Evolutionary conservation across 2,329 filamentous ascomycete genomes (phyloP).

Genomic region (Aspergillus ochraceus): DNA sequence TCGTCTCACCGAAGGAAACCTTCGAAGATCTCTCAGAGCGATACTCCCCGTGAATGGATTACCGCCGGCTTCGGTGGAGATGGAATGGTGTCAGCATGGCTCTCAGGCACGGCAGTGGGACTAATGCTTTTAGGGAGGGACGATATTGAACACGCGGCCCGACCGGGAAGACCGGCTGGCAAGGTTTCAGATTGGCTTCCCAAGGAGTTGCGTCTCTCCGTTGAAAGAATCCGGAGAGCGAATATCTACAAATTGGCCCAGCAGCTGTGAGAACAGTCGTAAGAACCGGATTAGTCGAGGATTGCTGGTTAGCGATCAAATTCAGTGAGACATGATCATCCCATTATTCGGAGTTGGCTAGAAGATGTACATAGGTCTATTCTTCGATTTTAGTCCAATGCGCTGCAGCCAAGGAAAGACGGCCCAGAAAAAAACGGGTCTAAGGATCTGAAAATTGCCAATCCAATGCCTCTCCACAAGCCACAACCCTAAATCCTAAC

Average conservation of each 20-base stretch:
- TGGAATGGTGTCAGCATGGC: constrained; percentile 16
- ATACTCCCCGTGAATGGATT: constrained; percentile 11
- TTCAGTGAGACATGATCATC: background rate
- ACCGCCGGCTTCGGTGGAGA: constrained; percentile 14
- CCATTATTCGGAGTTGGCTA: background rate
- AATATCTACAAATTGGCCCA: constrained; percentile 5
- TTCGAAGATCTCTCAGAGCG: background rate
- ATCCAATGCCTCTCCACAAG: background rate
- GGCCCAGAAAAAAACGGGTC: too few relatives aligned
- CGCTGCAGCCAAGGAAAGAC: background rate
- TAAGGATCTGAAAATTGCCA: too few relatives aligned
- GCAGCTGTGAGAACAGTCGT: background rate
- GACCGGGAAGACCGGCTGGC: constrained; percentile 8
- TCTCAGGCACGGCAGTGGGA: constrained; percentile 13
- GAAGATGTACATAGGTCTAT: background rate
- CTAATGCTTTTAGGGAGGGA: constrained; percentile 14
- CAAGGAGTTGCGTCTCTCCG: constrained; percentile 3
- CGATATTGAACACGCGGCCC: constrained; percentile 1
- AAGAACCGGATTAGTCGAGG: background rate
- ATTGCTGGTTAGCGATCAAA: background rate
- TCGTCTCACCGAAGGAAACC: background rate
- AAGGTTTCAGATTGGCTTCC: constrained; percentile 13
- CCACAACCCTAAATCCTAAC: background rate
- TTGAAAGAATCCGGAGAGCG: background rate
- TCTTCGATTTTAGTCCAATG: background rate